These are phyloP conservation scores for Beauveria bassiana DNA, from an alignment of 2,329 filamentous ascomycete species.

Conservation along the genomic window DNA sequence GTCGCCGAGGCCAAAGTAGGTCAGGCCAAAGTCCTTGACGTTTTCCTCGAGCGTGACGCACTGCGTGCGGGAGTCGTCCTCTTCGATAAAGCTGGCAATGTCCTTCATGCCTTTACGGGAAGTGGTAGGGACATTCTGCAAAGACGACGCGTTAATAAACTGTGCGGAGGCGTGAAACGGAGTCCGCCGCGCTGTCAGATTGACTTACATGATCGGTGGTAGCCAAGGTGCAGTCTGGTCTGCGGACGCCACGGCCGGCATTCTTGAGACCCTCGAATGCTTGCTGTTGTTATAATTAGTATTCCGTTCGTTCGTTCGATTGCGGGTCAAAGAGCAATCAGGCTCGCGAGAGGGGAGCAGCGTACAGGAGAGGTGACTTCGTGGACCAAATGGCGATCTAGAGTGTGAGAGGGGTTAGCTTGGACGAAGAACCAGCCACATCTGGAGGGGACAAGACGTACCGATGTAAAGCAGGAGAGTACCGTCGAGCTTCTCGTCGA, in stretches of 20 bases:
- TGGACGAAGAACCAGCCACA: background rate
- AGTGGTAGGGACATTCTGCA: conserved; percentile 83
- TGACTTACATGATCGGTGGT: conserved; percentile 87
- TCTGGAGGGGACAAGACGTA: conserved; percentile 32
- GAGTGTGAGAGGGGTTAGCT: background rate
- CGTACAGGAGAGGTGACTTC: conserved; percentile 94
- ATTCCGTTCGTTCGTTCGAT: conserved; percentile 1
- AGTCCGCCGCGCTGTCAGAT: no score
- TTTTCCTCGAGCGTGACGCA: conserved; percentile 96
- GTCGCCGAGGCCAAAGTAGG: conserved; percentile 93
- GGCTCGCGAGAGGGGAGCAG: background rate
- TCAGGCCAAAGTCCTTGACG: conserved; percentile 91
- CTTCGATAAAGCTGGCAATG: conserved; percentile 86
- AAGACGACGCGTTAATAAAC: background rate
- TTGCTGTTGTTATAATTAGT: conserved; percentile 50
- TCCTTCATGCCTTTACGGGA: conserved; percentile 91
- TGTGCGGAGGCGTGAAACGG: no score
- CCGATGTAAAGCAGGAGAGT: conserved; percentile 91
- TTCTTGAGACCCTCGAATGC: conserved; percentile 94
- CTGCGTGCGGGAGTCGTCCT: conserved; percentile 88
- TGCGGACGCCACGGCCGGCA: conserved; percentile 76
- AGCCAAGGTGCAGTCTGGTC: conserved; percentile 92
- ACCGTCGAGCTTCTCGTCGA: conserved; percentile 91
- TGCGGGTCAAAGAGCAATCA: background rate
- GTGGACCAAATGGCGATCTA: conserved; percentile 91